Evolutionary conservation across 1,139 yeast genomes (phyloP), one percentile per base, ranked within the genome.

Genomic region (Pichia sp.): DNA sequence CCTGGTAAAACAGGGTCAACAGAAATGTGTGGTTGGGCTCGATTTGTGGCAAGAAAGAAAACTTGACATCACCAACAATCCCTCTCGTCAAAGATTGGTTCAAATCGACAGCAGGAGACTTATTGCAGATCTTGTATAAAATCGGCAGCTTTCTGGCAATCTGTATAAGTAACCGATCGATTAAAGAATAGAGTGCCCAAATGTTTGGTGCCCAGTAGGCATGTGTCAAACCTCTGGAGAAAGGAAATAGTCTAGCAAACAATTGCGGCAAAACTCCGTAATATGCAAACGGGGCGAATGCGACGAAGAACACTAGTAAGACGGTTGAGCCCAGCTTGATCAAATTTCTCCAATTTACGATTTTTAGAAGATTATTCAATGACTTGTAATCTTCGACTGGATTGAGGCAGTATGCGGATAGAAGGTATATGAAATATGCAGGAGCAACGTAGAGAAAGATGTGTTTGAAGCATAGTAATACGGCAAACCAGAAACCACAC

Each of bases 171-270:
- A 84, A 65, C 55, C 96, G 75, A 68, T 93, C 99, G n/a, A 76
- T 58, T 60, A 88, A 86, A 0, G 97, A 87, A 68, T 93, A 93
- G 12, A 93, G 62, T 0, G 99, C 96, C 99, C 99, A 93, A 50
- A 90, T 74, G 62, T 93, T 93, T 4, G 99, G 99, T 0, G 99
- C 99, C 99, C 99, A 93, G 70, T 95, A 95, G 0, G 98, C 97
- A 68, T 95, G 99, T 4, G 97, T 93, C 41, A 95, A 75, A 1
- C 99, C 99, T 64, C 99, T 78, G 48, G 96, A 86, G 65, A 93
- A 93, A 5, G 99, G 99, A 69, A 93, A 93, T 41, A 95, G 70
- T 48, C 99, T 74, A 5, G 73, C 66, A 12, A 88, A 48, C 18
- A 93, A 70, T 57, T 88, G 82, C 1, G 87, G 86, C 49, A 87